phyloP scores from a whole-genome alignment of 1,284 basidiomycete species.

The Cryptococcus floricola region DNA sequence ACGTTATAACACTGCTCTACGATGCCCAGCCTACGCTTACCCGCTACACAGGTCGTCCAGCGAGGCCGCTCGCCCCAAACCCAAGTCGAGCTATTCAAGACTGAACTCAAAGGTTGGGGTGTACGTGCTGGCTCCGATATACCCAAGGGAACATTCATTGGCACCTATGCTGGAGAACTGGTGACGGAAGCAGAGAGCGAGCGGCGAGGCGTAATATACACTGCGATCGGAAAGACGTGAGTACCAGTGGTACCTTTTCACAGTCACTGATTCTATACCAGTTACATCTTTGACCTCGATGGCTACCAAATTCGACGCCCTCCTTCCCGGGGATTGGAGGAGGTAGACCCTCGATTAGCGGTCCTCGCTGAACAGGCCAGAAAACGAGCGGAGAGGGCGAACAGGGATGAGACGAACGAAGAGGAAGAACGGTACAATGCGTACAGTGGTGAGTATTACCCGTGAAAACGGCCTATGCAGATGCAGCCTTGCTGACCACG shows the following conservation, averaged over 20 bases:
- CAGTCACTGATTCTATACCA: constrained; percentile 5
- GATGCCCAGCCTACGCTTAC: background rate
- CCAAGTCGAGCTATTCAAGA: constrained; percentile 62
- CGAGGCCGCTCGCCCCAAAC: constrained; percentile 65
- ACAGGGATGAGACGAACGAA: constrained; percentile 41
- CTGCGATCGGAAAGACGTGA: constrained; percentile 65
- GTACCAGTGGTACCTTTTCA: constrained; percentile 4
- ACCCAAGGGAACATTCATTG: constrained; percentile 66
- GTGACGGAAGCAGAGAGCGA: constrained; percentile 66
- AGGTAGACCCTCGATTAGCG: constrained; percentile 36
- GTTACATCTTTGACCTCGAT: constrained; percentile 77
- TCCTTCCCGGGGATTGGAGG: constrained; percentile 30
- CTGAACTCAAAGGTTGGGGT: constrained; percentile 71
- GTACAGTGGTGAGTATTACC: constrained; percentile 36
- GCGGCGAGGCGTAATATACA: constrained; percentile 64
- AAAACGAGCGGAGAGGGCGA: constrained; percentile 12
- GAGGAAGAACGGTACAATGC: constrained; percentile 35
- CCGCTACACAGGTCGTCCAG: constrained; percentile 66
- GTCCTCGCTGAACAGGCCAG: constrained; percentile 26
- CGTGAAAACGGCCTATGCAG: background rate
- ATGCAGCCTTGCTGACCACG: background rate
- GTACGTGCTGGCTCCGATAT: constrained; percentile 66
- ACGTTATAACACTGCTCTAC: background rate
- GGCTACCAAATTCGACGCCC: constrained; percentile 60
- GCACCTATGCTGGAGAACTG: constrained; percentile 80